A percentile compares a stretch with the other conserved stretches of the same genome.
Conservation (phyloP, 163 green algal genomes). For the Chloromonas sp. region DNA sequence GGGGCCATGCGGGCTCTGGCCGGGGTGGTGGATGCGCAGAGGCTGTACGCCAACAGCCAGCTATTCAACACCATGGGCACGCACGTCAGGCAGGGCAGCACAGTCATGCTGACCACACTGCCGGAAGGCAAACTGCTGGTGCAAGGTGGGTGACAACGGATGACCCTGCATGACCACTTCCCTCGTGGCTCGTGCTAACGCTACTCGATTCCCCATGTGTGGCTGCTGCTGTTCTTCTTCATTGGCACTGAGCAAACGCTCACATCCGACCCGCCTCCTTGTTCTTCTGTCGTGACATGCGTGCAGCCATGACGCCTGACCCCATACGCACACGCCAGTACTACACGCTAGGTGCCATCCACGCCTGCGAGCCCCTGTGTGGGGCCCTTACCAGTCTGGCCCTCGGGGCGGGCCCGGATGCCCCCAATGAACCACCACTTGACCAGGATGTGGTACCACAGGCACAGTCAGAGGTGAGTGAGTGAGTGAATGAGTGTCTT, state of each 20-base stretch:
- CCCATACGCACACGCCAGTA: not conserved
- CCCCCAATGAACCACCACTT: not conserved
- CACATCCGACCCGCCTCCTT: too few species aligned
- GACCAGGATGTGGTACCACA: not conserved
- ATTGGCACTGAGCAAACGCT: too few species aligned
- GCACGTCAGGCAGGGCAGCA: not conserved
- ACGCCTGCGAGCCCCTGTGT: not conserved
- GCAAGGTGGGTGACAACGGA: not conserved
- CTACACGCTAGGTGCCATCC: not conserved
- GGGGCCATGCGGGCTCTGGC: not conserved
- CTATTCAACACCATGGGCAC: not conserved
- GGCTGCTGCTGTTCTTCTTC: too few species aligned
- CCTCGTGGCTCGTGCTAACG: too few species aligned
- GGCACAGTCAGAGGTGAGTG: not conserved
- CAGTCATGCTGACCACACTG: not conserved
- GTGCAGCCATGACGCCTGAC: not conserved
- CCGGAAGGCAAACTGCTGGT: not conserved
- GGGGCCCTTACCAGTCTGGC: not conserved
- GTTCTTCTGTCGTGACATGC: too few species aligned
- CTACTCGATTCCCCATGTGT: too few species aligned
- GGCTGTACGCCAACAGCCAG: not conserved
- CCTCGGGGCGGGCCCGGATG: not conserved
- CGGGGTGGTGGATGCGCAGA: not conserved
- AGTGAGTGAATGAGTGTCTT: too few species aligned
- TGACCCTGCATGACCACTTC: too few species aligned